phyloP scores from a whole-genome alignment of 495 filamentous ascomycete species.

The Rhizodiscina lignyota region DNA sequence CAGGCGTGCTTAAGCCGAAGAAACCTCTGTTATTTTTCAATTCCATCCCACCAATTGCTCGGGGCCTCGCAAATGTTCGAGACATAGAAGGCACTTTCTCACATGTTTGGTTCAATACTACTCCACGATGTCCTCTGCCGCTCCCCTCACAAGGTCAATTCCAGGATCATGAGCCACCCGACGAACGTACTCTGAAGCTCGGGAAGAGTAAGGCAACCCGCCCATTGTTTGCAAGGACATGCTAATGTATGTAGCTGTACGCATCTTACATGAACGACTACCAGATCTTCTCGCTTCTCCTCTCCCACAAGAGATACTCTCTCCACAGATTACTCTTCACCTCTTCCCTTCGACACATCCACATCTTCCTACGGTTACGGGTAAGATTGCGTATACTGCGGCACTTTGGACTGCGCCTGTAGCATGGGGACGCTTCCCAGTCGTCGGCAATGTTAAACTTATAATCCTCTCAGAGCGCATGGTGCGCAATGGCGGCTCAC shows the following conservation, averaged over 20 bases:
- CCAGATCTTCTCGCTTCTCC: constrained; percentile 72
- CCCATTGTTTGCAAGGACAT: neutral
- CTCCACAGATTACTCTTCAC: constrained; percentile 77
- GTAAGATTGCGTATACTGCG: constrained; percentile 76
- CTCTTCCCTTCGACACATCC: constrained; percentile 95
- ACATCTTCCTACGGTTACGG: constrained; percentile 80
- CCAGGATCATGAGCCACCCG: constrained; percentile 37
- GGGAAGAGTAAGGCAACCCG: constrained; percentile 54
- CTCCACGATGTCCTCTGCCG: too few species aligned
- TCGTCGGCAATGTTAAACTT: constrained; percentile 75
- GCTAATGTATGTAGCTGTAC: constrained; percentile 41
- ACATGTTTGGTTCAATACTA: too few species aligned
- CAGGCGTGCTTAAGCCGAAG: too few species aligned
- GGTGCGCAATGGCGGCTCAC: constrained; percentile 35
- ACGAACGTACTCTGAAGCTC: constrained; percentile 74
- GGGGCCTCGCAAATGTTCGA: too few species aligned
- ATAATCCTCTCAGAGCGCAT: constrained; percentile 80
- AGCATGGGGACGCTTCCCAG: constrained; percentile 82
- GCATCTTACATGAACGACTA: constrained; percentile 70
- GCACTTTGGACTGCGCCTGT: constrained; percentile 90
- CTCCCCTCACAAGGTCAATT: too few species aligned
- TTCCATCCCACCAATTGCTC: too few species aligned
- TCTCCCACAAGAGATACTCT: constrained; percentile 72
- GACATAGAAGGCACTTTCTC: too few species aligned
- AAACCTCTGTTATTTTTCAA: too few species aligned